phyloP scores from a whole-genome alignment of 2,329 filamentous ascomycete genomes.

The Hypoxylon sp. region DNA sequence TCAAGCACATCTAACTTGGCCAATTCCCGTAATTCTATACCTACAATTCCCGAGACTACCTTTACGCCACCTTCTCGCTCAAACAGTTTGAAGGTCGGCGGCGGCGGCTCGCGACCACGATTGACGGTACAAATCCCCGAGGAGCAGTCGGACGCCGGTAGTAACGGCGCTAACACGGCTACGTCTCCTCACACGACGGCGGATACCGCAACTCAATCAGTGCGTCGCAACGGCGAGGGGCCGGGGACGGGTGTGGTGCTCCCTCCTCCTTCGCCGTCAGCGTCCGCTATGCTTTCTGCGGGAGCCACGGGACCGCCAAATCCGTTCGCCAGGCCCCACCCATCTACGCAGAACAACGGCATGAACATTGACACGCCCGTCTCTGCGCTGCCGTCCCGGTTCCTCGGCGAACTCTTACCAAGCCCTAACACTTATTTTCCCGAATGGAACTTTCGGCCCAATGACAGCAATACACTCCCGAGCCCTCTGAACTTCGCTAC shows the following conservation, averaged over 20 bases:
- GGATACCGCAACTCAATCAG: slow-evolving; percentile 64
- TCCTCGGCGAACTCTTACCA: slow-evolving; percentile 87
- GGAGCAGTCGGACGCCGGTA: slow-evolving; percentile 80
- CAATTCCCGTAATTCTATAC: slow-evolving; percentile 61
- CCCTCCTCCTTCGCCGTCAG: slow-evolving; percentile 91
- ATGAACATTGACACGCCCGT: slow-evolving; percentile 81
- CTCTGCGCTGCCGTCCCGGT: slow-evolving; percentile 91
- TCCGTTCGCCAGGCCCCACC: slow-evolving; percentile 88
- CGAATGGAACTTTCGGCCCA: slow-evolving; percentile 80
- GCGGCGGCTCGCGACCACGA: slow-evolving; percentile 76
- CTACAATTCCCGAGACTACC: slow-evolving; percentile 69
- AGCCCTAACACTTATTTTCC: slow-evolving; percentile 93
- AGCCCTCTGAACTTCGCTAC: slow-evolving; percentile 94
- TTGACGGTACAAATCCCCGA: slow-evolving; percentile 95
- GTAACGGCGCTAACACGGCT: slow-evolving; percentile 74
- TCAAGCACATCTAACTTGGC: slow-evolving; percentile 59
- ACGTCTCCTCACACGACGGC: slow-evolving; percentile 67
- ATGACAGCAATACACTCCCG: slow-evolving; percentile 84
- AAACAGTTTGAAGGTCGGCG: slow-evolving; percentile 73
- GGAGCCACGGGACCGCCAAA: slow-evolving; percentile 93
- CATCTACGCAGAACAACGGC: slow-evolving; percentile 66
- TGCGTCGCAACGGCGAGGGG: slow-evolving; percentile 59
- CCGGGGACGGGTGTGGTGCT: slow-evolving; percentile 78
- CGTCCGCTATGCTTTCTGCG: slow-evolving; percentile 84
- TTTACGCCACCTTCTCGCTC: slow-evolving; percentile 78